Percentiles rank a stretch among this genome's conserved stretches.
These are phyloP conservation scores for Achaetomiella virescens DNA, from an alignment of 495 filamentous ascomycete genomes.

Conservation along the genomic window DNA sequence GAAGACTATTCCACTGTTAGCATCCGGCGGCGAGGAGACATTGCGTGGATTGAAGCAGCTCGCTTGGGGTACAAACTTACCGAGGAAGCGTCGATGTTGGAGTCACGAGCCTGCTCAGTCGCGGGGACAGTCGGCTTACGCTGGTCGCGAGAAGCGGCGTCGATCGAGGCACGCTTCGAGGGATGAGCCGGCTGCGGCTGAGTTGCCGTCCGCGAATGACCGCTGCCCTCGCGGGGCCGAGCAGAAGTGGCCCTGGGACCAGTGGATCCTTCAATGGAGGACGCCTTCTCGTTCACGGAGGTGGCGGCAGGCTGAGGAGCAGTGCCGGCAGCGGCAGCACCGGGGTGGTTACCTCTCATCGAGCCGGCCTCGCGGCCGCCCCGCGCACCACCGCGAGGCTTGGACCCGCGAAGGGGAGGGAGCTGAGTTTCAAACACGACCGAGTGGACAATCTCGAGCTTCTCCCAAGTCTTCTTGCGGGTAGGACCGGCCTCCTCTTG, in stretches of 20 bases:
- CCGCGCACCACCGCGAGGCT: conserved; percentile 54
- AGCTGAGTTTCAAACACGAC: conserved; percentile 79
- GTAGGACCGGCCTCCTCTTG: conserved; percentile 54
- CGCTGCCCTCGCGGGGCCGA: conserved; percentile 23
- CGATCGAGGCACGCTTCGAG: conserved; percentile 43
- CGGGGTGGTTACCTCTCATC: conserved; percentile 18
- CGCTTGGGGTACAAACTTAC: conserved; percentile 20
- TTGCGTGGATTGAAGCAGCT: background rate
- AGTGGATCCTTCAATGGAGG: conserved; percentile 6
- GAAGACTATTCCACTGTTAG: conserved; percentile 13
- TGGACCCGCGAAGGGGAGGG: conserved; percentile 49
- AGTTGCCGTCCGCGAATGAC: conserved; percentile 16
- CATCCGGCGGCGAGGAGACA: background rate
- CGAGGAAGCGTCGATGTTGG: conserved; percentile 14
- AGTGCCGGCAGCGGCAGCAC: conserved; percentile 1
- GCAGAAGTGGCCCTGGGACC: conserved; percentile 12
- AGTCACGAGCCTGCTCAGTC: conserved; percentile 34
- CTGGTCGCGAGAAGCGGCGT: conserved; percentile 40
- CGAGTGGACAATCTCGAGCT: conserved; percentile 65
- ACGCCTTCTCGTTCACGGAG: conserved; percentile 17
- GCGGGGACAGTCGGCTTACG: conserved; percentile 31
- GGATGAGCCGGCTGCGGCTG: conserved; percentile 25
- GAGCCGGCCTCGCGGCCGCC: conserved; percentile 41
- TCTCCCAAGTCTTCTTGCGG: conserved; percentile 67
- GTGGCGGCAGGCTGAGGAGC: conserved; percentile 2